phyloP scores from a whole-genome alignment of 352 stramenopile species.

The Globisporangium spiculum region DNA sequence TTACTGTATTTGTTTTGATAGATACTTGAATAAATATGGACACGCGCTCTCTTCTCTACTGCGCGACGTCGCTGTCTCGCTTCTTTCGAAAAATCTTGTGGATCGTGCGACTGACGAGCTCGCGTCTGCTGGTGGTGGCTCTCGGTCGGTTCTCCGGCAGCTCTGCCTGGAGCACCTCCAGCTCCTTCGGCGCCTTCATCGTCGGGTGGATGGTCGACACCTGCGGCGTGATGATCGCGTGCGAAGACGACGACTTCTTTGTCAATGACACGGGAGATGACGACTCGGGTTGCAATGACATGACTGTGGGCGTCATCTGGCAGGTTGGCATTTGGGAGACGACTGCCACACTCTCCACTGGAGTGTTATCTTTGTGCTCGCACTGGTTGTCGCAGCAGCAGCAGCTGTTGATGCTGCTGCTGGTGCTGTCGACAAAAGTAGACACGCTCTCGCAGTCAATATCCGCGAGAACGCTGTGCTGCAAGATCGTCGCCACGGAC shows the following conservation, averaged over 20 bases:
- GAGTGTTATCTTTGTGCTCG: not conserved
- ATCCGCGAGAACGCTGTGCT: conserved; percentile 30
- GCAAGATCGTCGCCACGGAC: conserved; percentile 35
- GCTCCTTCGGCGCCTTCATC: conserved; percentile 9
- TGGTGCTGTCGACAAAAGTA: not conserved
- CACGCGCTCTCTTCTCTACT: conserved; percentile 3
- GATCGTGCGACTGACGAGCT: conserved; percentile 11
- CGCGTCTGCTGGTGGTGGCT: conserved; percentile 3
- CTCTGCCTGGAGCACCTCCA: conserved; percentile 14
- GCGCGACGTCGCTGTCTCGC: not conserved
- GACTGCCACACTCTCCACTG: not conserved
- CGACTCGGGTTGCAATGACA: not conserved
- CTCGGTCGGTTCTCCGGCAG: not conserved
- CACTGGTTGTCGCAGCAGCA: not conserved
- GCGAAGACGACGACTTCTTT: not conserved
- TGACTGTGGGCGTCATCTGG: not conserved
- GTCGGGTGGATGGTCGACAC: conserved; percentile 11
- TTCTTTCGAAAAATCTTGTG: conserved; percentile 12
- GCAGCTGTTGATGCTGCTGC: not conserved
- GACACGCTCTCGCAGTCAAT: conserved; percentile 4
- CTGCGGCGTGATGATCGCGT: conserved; percentile 4
- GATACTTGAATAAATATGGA: conserved; percentile 15
- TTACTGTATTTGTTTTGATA: conserved; percentile 13
- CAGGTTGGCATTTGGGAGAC: not conserved
- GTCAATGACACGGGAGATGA: not conserved